These are phyloP conservation scores for Plantago coronopus DNA, from an alignment of 305 asterid genomes.

Conservation along the genomic window DNA sequence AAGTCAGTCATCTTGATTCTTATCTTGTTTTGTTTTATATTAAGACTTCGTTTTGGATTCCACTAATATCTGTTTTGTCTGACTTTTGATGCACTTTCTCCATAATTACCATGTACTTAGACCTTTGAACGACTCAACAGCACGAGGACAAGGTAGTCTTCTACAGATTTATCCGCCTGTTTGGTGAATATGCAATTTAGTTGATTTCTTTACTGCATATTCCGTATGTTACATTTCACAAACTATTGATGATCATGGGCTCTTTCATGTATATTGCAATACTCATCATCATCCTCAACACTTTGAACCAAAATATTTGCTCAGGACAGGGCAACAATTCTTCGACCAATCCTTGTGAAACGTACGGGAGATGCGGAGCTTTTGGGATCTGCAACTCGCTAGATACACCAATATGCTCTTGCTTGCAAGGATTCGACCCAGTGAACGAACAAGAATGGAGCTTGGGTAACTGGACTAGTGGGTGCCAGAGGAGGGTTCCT, in stretches of 20 bases:
- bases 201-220: neutral
- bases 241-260: neutral
- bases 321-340: conserved; percentile 1
- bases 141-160: too few species aligned
- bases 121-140: neutral
- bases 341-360: conserved; percentile 27
- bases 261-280: neutral
- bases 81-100: neutral
- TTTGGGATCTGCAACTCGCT: conserved; percentile 34
- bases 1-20: neutral
- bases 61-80: neutral
- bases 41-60: neutral
- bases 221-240: neutral
- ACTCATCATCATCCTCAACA: neutral
- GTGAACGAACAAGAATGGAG: conserved; percentile 32
- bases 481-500: conserved; percentile 35
- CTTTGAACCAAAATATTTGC: neutral
- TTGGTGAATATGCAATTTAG: neutral
- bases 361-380: conserved; percentile 45
- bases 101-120: neutral
- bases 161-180: neutral
- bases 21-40: too few species aligned
- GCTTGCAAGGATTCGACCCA: conserved; percentile 22
- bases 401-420: conserved; percentile 1
- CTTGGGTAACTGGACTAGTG: conserved; percentile 43